phyloP scores from a whole-genome alignment of 169 alveolate species.

The Ichthyophthirius multifiliis region DNA sequence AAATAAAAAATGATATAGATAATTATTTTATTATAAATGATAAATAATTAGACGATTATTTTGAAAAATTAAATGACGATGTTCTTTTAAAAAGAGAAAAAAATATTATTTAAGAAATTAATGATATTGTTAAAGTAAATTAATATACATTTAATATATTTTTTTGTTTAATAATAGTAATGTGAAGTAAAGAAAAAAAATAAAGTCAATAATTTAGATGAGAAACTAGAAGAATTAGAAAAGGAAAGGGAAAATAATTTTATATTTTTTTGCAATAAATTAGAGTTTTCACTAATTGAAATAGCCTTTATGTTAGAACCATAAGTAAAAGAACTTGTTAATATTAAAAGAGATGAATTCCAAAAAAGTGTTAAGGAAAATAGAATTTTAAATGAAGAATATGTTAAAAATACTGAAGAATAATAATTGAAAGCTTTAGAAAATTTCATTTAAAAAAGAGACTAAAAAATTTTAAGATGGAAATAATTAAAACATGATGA shows the following conservation, averaged over 20 bases:
- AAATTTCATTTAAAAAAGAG: conserved; percentile 32
- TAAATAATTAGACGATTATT: conserved; percentile 39
- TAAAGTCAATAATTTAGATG: conserved; percentile 36
- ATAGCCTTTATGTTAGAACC: conserved; percentile 66
- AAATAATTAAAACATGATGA: conserved; percentile 55
- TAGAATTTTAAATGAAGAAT: conserved; percentile 44
- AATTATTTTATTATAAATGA: conserved; percentile 54
- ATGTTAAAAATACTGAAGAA: conserved; percentile 28
- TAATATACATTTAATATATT: background rate
- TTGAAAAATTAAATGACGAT: conserved; percentile 54
- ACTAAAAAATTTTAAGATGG: conserved; percentile 47
- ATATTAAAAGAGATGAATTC: conserved; percentile 28
- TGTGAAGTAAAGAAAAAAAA: conserved; percentile 51
- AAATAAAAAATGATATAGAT: conserved; percentile 45
- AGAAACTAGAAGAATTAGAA: conserved; percentile 44
- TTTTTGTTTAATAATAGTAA: background rate
- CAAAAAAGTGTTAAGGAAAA: conserved; percentile 42
- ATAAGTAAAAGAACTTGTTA: conserved; percentile 45
- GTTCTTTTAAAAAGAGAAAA: conserved; percentile 56
- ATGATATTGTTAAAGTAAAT: background rate
- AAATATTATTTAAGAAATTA: conserved; percentile 41
- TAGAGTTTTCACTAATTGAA: conserved; percentile 44
- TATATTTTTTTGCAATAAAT: conserved; percentile 46
- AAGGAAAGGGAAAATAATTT: conserved; percentile 46
- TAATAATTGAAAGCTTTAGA: conserved; percentile 45